These are phyloP conservation scores for Paecilomyces fulvus DNA, from an alignment of 2,329 filamentous ascomycete species.

Conservation along the genomic window DNA sequence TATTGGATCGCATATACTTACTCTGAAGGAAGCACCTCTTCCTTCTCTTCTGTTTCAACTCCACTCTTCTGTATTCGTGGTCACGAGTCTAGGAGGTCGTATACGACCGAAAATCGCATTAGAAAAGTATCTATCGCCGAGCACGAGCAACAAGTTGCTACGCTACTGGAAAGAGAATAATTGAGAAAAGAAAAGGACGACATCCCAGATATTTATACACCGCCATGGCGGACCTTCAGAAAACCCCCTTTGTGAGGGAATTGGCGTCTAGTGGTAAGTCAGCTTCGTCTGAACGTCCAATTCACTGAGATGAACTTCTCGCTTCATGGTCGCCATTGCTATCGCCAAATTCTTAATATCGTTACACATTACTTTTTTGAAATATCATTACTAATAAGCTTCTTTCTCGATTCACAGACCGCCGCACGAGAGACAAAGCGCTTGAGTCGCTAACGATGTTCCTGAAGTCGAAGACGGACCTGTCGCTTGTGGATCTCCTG, in stretches of 20 bases:
- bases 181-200: background rate
- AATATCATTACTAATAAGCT: background rate
- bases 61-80: background rate
- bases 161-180: background rate
- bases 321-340: too few relatives aligned
- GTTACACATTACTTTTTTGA: too few relatives aligned
- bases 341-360: too few relatives aligned
- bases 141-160: background rate
- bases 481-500: slow-evolving; percentile 62
- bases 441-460: slow-evolving; percentile 69
- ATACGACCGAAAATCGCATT: too few relatives aligned
- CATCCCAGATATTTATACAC: background rate
- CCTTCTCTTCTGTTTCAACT: background rate
- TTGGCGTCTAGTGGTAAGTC: slow-evolving; percentile 71
- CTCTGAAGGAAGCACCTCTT: background rate
- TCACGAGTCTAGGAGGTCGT: background rate
- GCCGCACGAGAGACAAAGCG: slow-evolving; percentile 67
- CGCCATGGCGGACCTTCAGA: slow-evolving; percentile 24
- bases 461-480: slow-evolving; percentile 55
- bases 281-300: background rate
- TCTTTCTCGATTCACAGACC: slow-evolving; percentile 47
- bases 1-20: background rate
- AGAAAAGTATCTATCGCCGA: background rate
- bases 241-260: slow-evolving; percentile 68
- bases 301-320: too few relatives aligned